Evolutionary conservation across 1,284 basidiomycete species (phyloP).

Genomic region (Moniliella sp.): DNA sequence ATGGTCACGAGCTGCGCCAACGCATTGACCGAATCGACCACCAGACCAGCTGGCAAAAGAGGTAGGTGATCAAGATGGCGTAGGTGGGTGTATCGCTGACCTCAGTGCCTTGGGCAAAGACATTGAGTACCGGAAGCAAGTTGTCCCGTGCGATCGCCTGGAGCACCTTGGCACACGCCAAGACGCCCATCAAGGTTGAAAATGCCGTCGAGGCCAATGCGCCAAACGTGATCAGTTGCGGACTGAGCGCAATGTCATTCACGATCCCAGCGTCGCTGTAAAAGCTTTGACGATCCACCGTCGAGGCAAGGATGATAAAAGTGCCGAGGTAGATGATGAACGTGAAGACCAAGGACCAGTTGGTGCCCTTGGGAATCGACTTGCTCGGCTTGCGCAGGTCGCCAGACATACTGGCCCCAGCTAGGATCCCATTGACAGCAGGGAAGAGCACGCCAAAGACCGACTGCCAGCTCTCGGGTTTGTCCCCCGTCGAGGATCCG

Average conservation of each 20-base stretch:
- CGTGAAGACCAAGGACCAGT: conserved; percentile 28
- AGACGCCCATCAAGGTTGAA: conserved; percentile 30
- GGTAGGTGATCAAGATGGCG: conserved; percentile 23
- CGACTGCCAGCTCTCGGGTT: conserved; percentile 20
- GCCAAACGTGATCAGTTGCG: conserved; percentile 25
- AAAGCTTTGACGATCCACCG: conserved; percentile 23
- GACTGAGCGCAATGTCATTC: conserved; percentile 23
- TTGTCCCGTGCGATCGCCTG: conserved; percentile 31
- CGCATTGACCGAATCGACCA: conserved; percentile 29
- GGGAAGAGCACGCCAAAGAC: conserved; percentile 33
- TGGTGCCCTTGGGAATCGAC: conserved; percentile 33
- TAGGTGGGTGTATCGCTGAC: conserved; percentile 24
- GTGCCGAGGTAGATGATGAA: conserved; percentile 20
- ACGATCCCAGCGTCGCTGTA: conserved; percentile 28
- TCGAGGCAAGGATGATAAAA: conserved; percentile 27
- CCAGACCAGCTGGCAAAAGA: conserved; percentile 24
- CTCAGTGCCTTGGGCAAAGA: conserved; percentile 28
- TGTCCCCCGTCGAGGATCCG: conserved; percentile 14
- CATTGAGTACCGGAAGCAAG: conserved; percentile 19
- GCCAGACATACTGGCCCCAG: conserved; percentile 31
- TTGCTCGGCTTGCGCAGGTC: conserved; percentile 32
- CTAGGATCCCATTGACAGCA: conserved; percentile 28
- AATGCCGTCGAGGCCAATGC: conserved; percentile 28
- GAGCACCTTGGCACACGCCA: conserved; percentile 30
- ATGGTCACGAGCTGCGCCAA: conserved; percentile 32